A percentile compares a stretch with the other conserved stretches of the same genome.
Conservation (phyloP, 805 yeast species). For the Yamadazyma ubonensis region DNA sequence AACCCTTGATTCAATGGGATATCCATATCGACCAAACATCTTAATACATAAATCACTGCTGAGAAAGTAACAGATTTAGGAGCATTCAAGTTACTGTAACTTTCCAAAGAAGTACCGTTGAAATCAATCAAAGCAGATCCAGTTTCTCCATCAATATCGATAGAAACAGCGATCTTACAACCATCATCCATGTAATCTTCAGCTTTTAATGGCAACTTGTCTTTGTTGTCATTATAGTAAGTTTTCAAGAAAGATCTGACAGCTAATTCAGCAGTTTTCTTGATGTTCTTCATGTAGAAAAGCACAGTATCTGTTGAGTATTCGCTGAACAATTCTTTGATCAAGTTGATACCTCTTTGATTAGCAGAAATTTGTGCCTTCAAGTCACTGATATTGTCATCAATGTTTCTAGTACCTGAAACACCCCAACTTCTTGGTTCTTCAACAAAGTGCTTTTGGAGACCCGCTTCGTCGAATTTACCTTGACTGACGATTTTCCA, state of each 20-base stretch:
- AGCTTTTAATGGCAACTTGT: slow-evolving; percentile 29
- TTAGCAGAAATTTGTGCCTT: slow-evolving; percentile 88
- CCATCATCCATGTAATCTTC: slow-evolving; percentile 22
- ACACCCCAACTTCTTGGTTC: slow-evolving; percentile 20
- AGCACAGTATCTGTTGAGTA: slow-evolving; percentile 58
- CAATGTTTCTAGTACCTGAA: slow-evolving; percentile 21
- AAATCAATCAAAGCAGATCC: slow-evolving; percentile 27
- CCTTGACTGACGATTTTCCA: slow-evolving; percentile 21
- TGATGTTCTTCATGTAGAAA: slow-evolving; percentile 79
- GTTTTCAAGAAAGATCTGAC: slow-evolving; percentile 45
- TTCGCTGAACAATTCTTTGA: slow-evolving; percentile 58
- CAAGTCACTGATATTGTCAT: slow-evolving; percentile 46
- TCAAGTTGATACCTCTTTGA: slow-evolving; percentile 70
- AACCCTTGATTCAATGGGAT: slow-evolving; percentile 70
- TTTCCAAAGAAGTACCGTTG: slow-evolving; percentile 25
- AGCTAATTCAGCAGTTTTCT: slow-evolving; percentile 70
- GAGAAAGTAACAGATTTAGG: slow-evolving; percentile 85
- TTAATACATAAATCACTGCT: slow-evolving; percentile 78
- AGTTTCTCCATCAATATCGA: slow-evolving; percentile 19
- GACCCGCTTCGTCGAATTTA: slow-evolving; percentile 19
- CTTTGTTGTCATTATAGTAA: slow-evolving; percentile 38
- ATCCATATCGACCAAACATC: slow-evolving; percentile 79
- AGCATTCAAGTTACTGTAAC: slow-evolving; percentile 63
- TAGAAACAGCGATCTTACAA: slow-evolving; percentile 16
- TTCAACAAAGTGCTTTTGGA: slow-evolving; percentile 17